A percentile compares a stretch with the other conserved stretches of the same genome.
Evolutionary conservation across 2,329 filamentous ascomycete species (phyloP).

Genomic region (Aureobasidium sp.): DNA sequence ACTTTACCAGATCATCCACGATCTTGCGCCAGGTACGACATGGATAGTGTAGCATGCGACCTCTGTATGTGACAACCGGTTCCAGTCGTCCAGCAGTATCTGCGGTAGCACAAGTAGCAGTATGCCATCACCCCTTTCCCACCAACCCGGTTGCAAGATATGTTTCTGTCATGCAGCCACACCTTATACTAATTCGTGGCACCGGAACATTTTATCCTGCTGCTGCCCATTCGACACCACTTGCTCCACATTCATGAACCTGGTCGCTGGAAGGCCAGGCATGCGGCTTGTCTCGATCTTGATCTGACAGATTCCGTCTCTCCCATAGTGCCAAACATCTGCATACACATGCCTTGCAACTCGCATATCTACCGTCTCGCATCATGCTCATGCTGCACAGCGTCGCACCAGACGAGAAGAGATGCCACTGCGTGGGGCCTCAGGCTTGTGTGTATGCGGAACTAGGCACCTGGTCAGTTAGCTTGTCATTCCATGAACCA

Average conservation of each 20-base stretch:
- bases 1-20: neutral
- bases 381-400: neutral
- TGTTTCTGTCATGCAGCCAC: slow-evolving; percentile 10
- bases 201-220: slow-evolving; percentile 3
- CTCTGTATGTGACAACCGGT: neutral
- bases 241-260: neutral
- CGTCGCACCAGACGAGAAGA: neutral
- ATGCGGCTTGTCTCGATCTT: neutral
- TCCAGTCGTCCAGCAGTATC: neutral
- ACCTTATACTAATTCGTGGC: slow-evolving; percentile 8
- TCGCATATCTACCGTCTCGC: neutral
- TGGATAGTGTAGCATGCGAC: neutral
- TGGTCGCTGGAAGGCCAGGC: neutral
- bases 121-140: neutral
- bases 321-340: neutral
- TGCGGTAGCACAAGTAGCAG: neutral
- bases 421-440: neutral
- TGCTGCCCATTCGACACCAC: neutral
- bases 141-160: slow-evolving; percentile 2
- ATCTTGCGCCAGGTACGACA: neutral
- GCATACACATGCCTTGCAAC: neutral
- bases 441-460: neutral
- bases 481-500: neutral
- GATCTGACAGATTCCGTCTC: neutral
- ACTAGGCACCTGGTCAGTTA: neutral